These are phyloP conservation scores for Polytrichum formosum DNA, from an alignment of 225 moss, liverwort and hornwort genomes.

Conservation along the genomic window DNA sequence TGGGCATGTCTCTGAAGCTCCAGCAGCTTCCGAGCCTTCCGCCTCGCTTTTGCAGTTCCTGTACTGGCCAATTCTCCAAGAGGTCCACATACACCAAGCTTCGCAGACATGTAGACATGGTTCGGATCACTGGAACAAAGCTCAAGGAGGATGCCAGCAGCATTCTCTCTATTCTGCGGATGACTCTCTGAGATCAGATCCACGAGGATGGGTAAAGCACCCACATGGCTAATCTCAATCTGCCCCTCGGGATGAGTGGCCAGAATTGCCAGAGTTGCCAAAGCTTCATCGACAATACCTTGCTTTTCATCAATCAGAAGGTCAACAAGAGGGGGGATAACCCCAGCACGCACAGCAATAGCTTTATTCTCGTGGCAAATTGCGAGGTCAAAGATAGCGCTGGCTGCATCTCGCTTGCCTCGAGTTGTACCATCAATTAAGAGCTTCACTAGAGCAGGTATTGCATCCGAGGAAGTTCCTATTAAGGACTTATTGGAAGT, in stretches of 20 bases:
- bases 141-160: slow-evolving; percentile 72
- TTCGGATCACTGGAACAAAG: slow-evolving; percentile 59
- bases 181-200: slow-evolving; percentile 58
- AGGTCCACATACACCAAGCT: slow-evolving; percentile 75
- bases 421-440: slow-evolving; percentile 61
- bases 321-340: slow-evolving; percentile 58
- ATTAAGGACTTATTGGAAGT: slow-evolving; percentile 45
- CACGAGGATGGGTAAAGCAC: slow-evolving; percentile 70
- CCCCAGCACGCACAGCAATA: slow-evolving; percentile 73
- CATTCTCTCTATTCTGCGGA: slow-evolving; percentile 86
- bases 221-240: slow-evolving; percentile 53
- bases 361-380: slow-evolving; percentile 78
- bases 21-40: slow-evolving; percentile 74
- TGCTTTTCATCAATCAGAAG: slow-evolving; percentile 73
- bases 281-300: slow-evolving; percentile 77
- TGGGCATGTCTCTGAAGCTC: slow-evolving; percentile 52
- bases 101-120: slow-evolving; percentile 67
- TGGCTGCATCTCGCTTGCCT: slow-evolving; percentile 80
- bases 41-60: slow-evolving; percentile 78
- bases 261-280: slow-evolving; percentile 73
- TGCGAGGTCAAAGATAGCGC: slow-evolving; percentile 83
- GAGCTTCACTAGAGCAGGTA: slow-evolving; percentile 76
- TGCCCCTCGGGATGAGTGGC: slow-evolving; percentile 73
- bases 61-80: slow-evolving; percentile 78
- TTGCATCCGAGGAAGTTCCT: slow-evolving; percentile 59